Conservation (phyloP, 768 basidiomycete genomes). For the Cystoderma amianthinum region DNA sequence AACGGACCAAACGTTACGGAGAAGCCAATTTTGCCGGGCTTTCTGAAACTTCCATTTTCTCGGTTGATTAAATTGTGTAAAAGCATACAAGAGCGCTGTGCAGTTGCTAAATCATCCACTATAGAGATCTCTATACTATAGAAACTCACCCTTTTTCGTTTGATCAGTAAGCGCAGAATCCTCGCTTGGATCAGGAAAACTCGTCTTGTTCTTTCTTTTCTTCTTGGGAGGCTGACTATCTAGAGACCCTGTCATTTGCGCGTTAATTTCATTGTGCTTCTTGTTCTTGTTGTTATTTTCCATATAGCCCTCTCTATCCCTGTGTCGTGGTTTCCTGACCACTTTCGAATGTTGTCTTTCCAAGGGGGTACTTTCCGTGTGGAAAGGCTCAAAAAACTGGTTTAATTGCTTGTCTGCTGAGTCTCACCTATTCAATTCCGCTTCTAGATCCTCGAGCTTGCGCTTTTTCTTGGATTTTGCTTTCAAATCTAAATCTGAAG, state of each 20-base stretch:
- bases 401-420: too few species aligned
- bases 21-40: conserved; percentile 68
- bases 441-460: too few species aligned
- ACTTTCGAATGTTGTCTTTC: too few species aligned
- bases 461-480: too few species aligned
- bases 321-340: too few species aligned
- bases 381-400: too few species aligned
- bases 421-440: too few species aligned
- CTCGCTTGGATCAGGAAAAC: conserved; percentile 33
- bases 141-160: conserved; percentile 32
- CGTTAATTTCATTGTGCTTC: conserved; percentile 4
- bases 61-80: conserved; percentile 39
- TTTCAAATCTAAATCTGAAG: too few species aligned
- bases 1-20: conserved; percentile 57
- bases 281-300: conserved; percentile 7
- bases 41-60: conserved; percentile 69
- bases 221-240: conserved; percentile 11
- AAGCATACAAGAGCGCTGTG: conserved; percentile 45
- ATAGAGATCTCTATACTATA: background rate
- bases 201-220: conserved; percentile 36
- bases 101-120: background rate
- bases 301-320: background rate
- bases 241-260: conserved; percentile 7
- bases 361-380: too few species aligned
- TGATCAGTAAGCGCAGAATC: conserved; percentile 29